A percentile compares a stretch with the other conserved stretches of the same genome.
phyloP scores from a whole-genome alignment of 306 rosid genomes.

The Casuarina equisetifolia region DNA sequence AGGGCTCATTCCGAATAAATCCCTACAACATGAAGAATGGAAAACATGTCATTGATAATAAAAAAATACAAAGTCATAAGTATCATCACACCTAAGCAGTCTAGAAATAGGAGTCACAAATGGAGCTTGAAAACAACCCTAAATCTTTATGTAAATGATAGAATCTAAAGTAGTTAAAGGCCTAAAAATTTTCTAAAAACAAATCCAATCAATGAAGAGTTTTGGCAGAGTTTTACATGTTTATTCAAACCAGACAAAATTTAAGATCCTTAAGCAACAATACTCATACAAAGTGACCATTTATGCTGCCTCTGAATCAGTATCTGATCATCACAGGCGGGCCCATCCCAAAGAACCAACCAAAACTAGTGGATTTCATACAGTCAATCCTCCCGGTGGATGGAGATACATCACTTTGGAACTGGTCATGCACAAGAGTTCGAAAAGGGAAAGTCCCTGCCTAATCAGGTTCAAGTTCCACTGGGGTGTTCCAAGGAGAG shows the following conservation, averaged over 20 bases:
- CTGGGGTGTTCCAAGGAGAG: too few relatives aligned
- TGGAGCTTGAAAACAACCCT: neutral
- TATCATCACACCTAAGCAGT: neutral
- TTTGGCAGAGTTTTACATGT: neutral
- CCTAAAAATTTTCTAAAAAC: neutral
- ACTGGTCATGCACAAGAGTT: too few relatives aligned
- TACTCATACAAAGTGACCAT: neutral
- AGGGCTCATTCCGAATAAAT: constrained; percentile 60
- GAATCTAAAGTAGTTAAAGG: neutral
- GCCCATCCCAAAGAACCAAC: too few relatives aligned
- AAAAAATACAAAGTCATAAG: neutral
- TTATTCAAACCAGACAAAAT: neutral
- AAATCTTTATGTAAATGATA: neutral
- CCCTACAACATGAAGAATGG: constrained; percentile 54
- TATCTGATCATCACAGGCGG: too few relatives aligned
- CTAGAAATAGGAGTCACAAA: neutral
- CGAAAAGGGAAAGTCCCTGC: too few relatives aligned
- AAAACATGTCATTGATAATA: neutral
- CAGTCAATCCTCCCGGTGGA: too few relatives aligned
- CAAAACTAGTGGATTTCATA: too few relatives aligned
- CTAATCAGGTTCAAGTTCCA: too few relatives aligned
- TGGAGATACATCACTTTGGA: too few relatives aligned
- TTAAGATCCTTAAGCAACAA: neutral
- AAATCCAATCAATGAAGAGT: neutral
- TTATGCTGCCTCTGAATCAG: too few relatives aligned